Evolutionary conservation across 1,284 basidiomycete species (phyloP), one percentile per base, ranked within the genome.

Genomic region (Ceratobasidium sp.): DNA sequence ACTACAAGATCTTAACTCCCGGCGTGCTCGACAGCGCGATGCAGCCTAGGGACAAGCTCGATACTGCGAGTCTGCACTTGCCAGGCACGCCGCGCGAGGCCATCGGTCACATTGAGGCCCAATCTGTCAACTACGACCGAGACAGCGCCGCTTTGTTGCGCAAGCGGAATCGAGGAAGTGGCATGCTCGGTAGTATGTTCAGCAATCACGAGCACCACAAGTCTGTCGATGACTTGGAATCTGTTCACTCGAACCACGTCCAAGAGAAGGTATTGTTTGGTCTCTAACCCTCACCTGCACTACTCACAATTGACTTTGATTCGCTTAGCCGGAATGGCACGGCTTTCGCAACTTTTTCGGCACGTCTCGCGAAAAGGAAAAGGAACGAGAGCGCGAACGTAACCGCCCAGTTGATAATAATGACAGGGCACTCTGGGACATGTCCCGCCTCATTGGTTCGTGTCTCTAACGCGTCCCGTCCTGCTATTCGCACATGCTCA

Each of bases 331-430:
- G 66, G 53, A 69, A 31, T 36, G 66, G 6, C 53, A 57, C n/a
- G 36, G 62, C 17, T 69, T 69, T 15, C 19, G 51, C 15, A 24
- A 22, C 41, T 41, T 69, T 27, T 69, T 69, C 29, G 66, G 66
- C 7, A 69, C 54, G 6, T 69, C 66, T 31, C 66, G 66, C 36
- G 82, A 80, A 0, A 78, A 75, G 54, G 76, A 77, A 19, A 79
- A 83, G 47, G 80, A 75, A 45, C 45, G 75, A 9, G 75, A 75
- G 31, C 51, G 31, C 14, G 56, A 72, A 15, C 27, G 48, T n/a
- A 48, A 36, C 65, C 47, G 78, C 78, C 48, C 77, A 81, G 50
- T 31, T 48, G 75, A 63, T 24, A 54, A 24, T 1, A 73, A 41
- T 22, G 62, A 64, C 27, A 27, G 72, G 41, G 22, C 47, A 60